Conservation (phyloP, 768 basidiomycete genomes). For the Leccinum boreale region DNA sequence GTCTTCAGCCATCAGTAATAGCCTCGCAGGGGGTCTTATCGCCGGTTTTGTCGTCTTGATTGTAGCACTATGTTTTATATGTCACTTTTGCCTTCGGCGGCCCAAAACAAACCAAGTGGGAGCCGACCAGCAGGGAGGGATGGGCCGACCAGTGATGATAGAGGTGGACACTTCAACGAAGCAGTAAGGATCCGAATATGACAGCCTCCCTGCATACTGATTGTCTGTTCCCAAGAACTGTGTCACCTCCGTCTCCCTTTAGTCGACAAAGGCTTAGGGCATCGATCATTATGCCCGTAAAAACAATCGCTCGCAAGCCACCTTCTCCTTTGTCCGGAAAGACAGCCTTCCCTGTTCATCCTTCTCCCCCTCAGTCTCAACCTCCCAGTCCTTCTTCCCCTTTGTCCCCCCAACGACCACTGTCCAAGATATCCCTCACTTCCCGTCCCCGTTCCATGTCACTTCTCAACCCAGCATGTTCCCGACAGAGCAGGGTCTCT, state of each 20-base stretch:
- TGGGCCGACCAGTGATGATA: conserved; percentile 6
- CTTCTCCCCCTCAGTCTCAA: conserved; percentile 34
- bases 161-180: background rate
- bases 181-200: conserved; percentile 11
- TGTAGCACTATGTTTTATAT: conserved; percentile 36
- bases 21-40: conserved; percentile 48
- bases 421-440: conserved; percentile 9
- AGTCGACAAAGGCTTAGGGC: conserved; percentile 43
- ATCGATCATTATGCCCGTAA: conserved; percentile 53
- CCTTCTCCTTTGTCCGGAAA: conserved; percentile 39
- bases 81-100: conserved; percentile 37
- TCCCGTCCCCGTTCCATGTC: conserved; percentile 18
- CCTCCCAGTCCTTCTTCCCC: conserved; percentile 33
- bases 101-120: conserved; percentile 37
- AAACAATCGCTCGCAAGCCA: conserved; percentile 37
- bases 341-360: conserved; percentile 38
- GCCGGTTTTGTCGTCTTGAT: conserved; percentile 6
- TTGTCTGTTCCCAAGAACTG: conserved; percentile 1
- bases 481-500: conserved; percentile 33
- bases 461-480: conserved; percentile 16
- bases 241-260: conserved; percentile 25
- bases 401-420: conserved; percentile 23
- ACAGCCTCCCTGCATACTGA: background rate
- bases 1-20: conserved; percentile 24
- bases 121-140: conserved; percentile 29